A percentile compares a stretch with the other conserved stretches of the same genome.
These are phyloP conservation scores for Debaryomyces castellii DNA, from an alignment of 805 yeast species.

Conservation along the genomic window DNA sequence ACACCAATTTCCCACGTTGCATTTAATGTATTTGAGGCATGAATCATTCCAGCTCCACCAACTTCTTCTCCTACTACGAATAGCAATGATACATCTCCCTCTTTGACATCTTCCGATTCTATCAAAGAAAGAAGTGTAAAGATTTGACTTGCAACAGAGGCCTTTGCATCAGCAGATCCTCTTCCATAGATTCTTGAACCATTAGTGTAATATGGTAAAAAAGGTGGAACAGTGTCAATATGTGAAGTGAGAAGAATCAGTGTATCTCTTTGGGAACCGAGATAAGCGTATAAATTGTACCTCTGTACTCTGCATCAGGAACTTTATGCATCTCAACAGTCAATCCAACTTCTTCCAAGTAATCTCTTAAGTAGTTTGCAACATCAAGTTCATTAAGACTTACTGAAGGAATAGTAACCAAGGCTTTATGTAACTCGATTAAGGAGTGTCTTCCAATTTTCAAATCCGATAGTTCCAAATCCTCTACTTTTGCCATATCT, in stretches of 20 bases:
- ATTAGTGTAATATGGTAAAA: conserved; percentile 46
- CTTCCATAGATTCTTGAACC: conserved; percentile 60
- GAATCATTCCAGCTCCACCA: conserved; percentile 63
- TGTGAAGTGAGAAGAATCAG: conserved; percentile 59
- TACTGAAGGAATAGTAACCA: background rate
- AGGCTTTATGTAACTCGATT: background rate
- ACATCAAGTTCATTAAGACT: conserved; percentile 26
- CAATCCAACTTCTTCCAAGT: conserved; percentile 43
- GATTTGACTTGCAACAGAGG: conserved; percentile 63
- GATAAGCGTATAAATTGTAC: conserved; percentile 57
- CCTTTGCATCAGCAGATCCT: conserved; percentile 73
- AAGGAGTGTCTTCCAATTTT: conserved; percentile 2
- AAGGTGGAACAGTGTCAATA: conserved; percentile 75
- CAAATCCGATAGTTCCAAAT: conserved; percentile 1
- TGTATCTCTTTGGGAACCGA: conserved; percentile 44
- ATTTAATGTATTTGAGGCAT: conserved; percentile 39
- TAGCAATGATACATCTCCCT: conserved; percentile 58
- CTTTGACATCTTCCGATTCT: conserved; percentile 32
- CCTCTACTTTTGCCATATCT: background rate
- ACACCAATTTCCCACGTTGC: conserved; percentile 59
- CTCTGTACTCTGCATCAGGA: conserved; percentile 27
- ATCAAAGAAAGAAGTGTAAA: conserved; percentile 51
- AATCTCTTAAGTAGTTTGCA: conserved; percentile 36
- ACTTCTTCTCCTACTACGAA: conserved; percentile 73
- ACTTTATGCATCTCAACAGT: conserved; percentile 44